phyloP scores from a whole-genome alignment of 768 basidiomycete genomes.

The Hortiboletus campestris region DNA sequence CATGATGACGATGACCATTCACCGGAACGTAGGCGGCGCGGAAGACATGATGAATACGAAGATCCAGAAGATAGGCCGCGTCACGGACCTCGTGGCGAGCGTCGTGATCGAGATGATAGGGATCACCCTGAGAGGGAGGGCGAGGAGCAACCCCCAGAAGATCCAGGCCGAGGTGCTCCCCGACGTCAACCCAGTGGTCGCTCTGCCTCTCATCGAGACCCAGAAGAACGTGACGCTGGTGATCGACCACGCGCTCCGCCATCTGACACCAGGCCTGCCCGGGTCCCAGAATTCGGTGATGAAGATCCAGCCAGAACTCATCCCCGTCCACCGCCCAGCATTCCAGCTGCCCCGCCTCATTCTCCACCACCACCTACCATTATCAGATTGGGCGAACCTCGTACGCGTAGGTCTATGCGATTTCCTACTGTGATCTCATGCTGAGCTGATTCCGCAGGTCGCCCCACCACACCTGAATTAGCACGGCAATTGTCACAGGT shows the following conservation, averaged over 20 bases:
- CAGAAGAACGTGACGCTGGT: slow-evolving; percentile 14
- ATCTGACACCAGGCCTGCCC: slow-evolving; percentile 7
- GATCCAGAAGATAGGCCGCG: slow-evolving; percentile 11
- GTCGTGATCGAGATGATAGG: neutral
- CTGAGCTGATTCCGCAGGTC: slow-evolving; percentile 19
- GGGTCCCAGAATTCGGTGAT: slow-evolving; percentile 12
- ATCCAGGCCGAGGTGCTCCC: neutral
- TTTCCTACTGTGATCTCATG: neutral
- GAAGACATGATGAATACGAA: neutral
- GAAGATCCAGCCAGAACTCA: neutral
- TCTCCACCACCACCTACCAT: slow-evolving; percentile 30
- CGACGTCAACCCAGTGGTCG: slow-evolving; percentile 17
- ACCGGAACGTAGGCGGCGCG: slow-evolving; percentile 10
- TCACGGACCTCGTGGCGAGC: neutral
- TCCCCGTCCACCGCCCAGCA: slow-evolving; percentile 1
- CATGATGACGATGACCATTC: slow-evolving; percentile 3
- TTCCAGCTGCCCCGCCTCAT: slow-evolving; percentile 1
- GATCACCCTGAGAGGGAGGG: neutral
- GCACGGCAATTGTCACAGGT: slow-evolving; percentile 5
- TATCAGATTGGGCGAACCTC: slow-evolving; percentile 26
- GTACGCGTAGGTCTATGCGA: slow-evolving; percentile 13
- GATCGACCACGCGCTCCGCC: slow-evolving; percentile 11
- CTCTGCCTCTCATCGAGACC: slow-evolving; percentile 5
- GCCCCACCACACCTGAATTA: slow-evolving; percentile 10
- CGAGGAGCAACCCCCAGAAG: slow-evolving; percentile 10